phyloP scores from a whole-genome alignment of 164 flowering plant genomes.

The Chimonanthus praecox region DNA sequence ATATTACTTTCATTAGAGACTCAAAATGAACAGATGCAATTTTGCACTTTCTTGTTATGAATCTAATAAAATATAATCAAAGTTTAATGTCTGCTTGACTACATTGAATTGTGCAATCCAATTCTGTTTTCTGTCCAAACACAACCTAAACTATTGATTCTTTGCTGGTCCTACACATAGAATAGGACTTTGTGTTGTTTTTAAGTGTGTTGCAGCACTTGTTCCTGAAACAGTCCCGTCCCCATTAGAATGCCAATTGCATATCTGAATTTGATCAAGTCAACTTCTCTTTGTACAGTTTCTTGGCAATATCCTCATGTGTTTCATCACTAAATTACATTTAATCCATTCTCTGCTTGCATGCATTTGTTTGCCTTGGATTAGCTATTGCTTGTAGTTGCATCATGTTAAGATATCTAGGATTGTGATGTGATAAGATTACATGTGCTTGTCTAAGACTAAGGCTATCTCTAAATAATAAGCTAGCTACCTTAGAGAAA shows the following conservation, averaged over 20 bases:
- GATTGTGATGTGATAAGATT: too few relatives aligned
- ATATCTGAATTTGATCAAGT: neutral
- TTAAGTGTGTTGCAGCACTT: neutral
- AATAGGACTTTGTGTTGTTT: neutral
- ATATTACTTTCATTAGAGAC: too few relatives aligned
- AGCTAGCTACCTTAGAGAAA: too few relatives aligned
- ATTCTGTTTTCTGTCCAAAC: neutral
- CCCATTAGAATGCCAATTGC: neutral
- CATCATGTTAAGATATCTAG: slow-evolving; percentile 23
- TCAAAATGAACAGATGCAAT: too few relatives aligned
- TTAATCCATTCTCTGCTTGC: neutral
- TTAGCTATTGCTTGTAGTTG: slow-evolving; percentile 42
- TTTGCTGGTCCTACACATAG: neutral
- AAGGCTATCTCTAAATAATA: too few relatives aligned
- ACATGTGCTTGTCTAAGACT: too few relatives aligned
- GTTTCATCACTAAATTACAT: neutral
- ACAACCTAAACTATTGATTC: neutral
- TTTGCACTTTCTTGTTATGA: too few relatives aligned
- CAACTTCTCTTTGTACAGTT: too few relatives aligned
- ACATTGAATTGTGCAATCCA: neutral
- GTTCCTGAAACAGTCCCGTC: neutral
- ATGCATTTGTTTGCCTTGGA: neutral
- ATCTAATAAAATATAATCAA: too few relatives aligned
- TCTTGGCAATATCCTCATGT: too few relatives aligned
- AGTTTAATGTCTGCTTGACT: neutral